A percentile compares a stretch with the other conserved stretches of the same genome.
Evolutionary conservation across 2,329 filamentous ascomycete species (phyloP).

Genomic region (Rhynchosporium graminicola): DNA sequence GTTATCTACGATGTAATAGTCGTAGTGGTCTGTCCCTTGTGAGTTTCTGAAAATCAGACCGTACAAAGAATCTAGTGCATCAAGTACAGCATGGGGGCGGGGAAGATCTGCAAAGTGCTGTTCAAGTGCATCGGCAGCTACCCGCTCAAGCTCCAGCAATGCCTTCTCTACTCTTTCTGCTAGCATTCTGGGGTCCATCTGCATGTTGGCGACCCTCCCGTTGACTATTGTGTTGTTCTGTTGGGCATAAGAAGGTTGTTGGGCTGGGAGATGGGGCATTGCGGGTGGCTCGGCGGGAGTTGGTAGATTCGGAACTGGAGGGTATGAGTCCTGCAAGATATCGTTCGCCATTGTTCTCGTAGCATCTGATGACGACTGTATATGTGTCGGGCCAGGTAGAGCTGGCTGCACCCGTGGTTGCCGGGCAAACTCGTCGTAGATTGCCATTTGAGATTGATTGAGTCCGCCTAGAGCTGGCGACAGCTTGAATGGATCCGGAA

Average conservation of each 20-base stretch:
- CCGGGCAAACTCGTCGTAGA: slow-evolving; percentile 94
- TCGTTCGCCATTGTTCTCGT: slow-evolving; percentile 64
- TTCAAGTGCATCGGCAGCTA: slow-evolving; percentile 54
- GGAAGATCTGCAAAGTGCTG: slow-evolving; percentile 62
- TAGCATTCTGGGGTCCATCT: slow-evolving; percentile 53
- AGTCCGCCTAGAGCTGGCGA: slow-evolving; percentile 70
- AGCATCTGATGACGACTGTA: slow-evolving; percentile 59
- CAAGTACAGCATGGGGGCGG: slow-evolving; percentile 59
- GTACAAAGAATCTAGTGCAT: slow-evolving; percentile 62
- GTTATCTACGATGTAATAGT: slow-evolving; percentile 59
- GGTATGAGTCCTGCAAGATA: slow-evolving; percentile 63
- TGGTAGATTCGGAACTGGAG: slow-evolving; percentile 56
- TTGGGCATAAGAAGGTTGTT: slow-evolving; percentile 58
- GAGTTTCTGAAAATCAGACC: slow-evolving; percentile 64
- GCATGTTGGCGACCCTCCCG: slow-evolving; percentile 49
- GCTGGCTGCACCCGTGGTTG: slow-evolving; percentile 68
- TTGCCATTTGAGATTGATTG: slow-evolving; percentile 88
- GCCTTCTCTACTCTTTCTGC: slow-evolving; percentile 59
- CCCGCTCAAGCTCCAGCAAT: slow-evolving; percentile 57
- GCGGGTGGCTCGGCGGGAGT: slow-evolving; percentile 61
- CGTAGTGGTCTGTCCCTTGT: slow-evolving; percentile 61
- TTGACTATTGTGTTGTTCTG: slow-evolving; percentile 52
- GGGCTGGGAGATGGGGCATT: slow-evolving; percentile 50
- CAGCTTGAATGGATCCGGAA: slow-evolving; percentile 90
- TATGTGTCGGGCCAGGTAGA: slow-evolving; percentile 56